Evolutionary conservation across 2,329 filamentous ascomycete species (phyloP).

Genomic region (Hypoxylon sp.): DNA sequence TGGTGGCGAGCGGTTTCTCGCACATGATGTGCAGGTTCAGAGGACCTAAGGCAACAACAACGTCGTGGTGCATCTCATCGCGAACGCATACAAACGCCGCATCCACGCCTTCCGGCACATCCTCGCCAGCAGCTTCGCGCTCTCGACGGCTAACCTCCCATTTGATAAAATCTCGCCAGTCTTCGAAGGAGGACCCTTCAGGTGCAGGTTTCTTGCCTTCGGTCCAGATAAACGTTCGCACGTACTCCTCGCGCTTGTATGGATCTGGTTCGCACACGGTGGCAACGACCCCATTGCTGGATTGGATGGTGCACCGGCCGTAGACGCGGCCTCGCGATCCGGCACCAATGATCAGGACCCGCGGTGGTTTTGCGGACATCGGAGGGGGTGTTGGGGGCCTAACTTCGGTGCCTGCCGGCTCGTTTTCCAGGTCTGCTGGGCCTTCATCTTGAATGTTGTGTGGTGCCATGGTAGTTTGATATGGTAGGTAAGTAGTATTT

Average conservation of each 20-base stretch:
- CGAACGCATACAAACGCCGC: slow-evolving; percentile 73
- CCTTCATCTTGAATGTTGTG: slow-evolving; percentile 43
- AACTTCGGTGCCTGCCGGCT: slow-evolving; percentile 37
- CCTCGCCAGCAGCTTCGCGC: slow-evolving; percentile 55
- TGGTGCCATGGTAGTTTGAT: slow-evolving; percentile 40
- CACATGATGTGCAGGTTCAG: slow-evolving; percentile 85
- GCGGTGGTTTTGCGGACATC: slow-evolving; percentile 62
- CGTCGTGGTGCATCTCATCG: slow-evolving; percentile 87
- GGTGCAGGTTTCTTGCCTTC: slow-evolving; percentile 48
- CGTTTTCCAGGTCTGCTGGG: slow-evolving; percentile 41
- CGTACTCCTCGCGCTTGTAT: slow-evolving; percentile 79
- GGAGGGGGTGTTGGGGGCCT: slow-evolving; percentile 52
- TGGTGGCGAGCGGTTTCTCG: slow-evolving; percentile 91
- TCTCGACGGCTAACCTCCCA: slow-evolving; percentile 73
- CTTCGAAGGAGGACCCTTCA: slow-evolving; percentile 73
- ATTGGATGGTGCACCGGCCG: slow-evolving; percentile 70
- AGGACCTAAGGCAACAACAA: slow-evolving; percentile 76
- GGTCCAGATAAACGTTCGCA: slow-evolving; percentile 77
- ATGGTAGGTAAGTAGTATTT: too few species aligned
- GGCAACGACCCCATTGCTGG: slow-evolving; percentile 72
- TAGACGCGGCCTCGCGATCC: slow-evolving; percentile 82
- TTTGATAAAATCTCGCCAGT: slow-evolving; percentile 78
- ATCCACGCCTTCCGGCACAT: slow-evolving; percentile 64
- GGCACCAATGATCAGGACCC: slow-evolving; percentile 82
- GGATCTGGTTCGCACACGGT: slow-evolving; percentile 83